Conservation (phyloP, 1,284 basidiomycete species). For the Naganishia liquefaciens region DNA sequence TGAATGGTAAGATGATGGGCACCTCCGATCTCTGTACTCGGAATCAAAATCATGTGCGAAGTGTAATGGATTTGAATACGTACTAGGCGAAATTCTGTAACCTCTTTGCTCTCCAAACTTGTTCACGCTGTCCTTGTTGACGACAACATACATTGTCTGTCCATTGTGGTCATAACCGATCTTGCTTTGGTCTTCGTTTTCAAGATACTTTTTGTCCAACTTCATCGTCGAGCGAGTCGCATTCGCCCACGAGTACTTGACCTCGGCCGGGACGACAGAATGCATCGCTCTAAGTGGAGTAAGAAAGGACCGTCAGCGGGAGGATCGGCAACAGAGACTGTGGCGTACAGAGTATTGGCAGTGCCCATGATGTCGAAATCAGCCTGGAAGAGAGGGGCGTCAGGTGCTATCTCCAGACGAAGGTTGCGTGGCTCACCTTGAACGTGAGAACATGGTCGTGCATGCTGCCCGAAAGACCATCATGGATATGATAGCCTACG, state of each 20-base stretch:
- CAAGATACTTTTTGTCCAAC: slow-evolving; percentile 55
- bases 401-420: neutral
- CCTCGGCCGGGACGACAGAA: slow-evolving; percentile 38
- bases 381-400: neutral
- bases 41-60: too few relatives aligned
- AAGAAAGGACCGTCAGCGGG: too few relatives aligned
- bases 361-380: slow-evolving; percentile 45
- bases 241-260: slow-evolving; percentile 45
- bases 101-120: slow-evolving; percentile 48
- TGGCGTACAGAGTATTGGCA: slow-evolving; percentile 39
- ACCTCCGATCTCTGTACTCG: slow-evolving; percentile 30
- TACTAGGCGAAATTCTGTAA: slow-evolving; percentile 45
- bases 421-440: slow-evolving; percentile 34
- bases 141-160: slow-evolving; percentile 61
- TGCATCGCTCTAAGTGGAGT: slow-evolving; percentile 38
- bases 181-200: slow-evolving; percentile 60
- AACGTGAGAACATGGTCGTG: slow-evolving; percentile 46
- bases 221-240: slow-evolving; percentile 45
- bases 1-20: slow-evolving; percentile 43
- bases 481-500: slow-evolving; percentile 45
- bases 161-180: slow-evolving; percentile 60
- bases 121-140: slow-evolving; percentile 62
- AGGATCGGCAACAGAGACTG: neutral
- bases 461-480: slow-evolving; percentile 45
- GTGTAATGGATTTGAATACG: neutral